A percentile compares a stretch with the other conserved stretches of the same genome.
Conservation (phyloP, 176 grass and related monocot genomes). For the Oryza australiensis region DNA sequence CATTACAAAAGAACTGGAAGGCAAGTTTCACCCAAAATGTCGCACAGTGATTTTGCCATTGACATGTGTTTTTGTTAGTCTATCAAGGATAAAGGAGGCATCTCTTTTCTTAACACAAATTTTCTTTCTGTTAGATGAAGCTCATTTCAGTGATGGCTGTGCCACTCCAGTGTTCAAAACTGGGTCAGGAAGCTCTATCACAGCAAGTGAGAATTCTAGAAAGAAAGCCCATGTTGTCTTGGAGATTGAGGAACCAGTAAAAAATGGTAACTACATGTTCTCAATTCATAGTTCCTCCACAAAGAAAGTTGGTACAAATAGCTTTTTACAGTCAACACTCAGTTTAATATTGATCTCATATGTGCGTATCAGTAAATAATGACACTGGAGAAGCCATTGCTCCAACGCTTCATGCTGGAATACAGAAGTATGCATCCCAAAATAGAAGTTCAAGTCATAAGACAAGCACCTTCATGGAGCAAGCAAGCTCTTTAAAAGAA, state of each 20-base stretch:
- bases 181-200: slow-evolving; percentile 46
- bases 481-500: slow-evolving; percentile 37
- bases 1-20: slow-evolving; percentile 57
- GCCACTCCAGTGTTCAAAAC: slow-evolving; percentile 44
- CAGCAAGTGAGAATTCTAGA: slow-evolving; percentile 41
- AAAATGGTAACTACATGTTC: slow-evolving; percentile 39
- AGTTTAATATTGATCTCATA: slow-evolving; percentile 22
- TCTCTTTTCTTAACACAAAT: slow-evolving; percentile 5
- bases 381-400: neutral
- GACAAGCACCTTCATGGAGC: slow-evolving; percentile 30
- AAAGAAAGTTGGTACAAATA: slow-evolving; percentile 20
- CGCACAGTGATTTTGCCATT: slow-evolving; percentile 14
- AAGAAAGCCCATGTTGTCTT: slow-evolving; percentile 41
- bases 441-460: slow-evolving; percentile 41
- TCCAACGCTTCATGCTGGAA: slow-evolving; percentile 32
- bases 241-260: slow-evolving; percentile 40
- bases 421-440: slow-evolving; percentile 2
- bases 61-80: neutral
- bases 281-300: slow-evolving; percentile 36
- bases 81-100: neutral
- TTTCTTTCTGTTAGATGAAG: slow-evolving; percentile 50
- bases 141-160: slow-evolving; percentile 36
- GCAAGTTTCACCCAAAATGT: slow-evolving; percentile 32
- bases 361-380: slow-evolving; percentile 37
- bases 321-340: slow-evolving; percentile 23